Conservation (phyloP, 2,329 filamentous ascomycete species). For the Colletotrichum abscissum region DNA sequence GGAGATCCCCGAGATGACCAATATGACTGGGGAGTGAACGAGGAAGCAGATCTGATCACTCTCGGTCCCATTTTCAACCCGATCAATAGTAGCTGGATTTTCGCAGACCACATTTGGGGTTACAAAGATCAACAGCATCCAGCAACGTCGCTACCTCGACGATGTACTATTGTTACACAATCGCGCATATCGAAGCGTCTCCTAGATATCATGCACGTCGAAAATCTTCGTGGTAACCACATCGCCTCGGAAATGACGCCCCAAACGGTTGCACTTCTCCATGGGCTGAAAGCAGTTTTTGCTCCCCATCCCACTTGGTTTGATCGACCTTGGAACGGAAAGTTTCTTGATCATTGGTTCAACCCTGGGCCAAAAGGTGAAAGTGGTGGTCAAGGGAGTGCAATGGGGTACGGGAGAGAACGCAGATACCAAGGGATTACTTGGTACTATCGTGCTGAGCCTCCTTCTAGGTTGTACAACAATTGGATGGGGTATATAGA, state of each 20-base stretch:
- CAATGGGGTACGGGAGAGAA: conserved; percentile 70
- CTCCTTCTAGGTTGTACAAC: conserved; percentile 69
- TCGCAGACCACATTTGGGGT: conserved; percentile 74
- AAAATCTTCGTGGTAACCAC: conserved; percentile 79
- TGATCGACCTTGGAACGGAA: conserved; percentile 75
- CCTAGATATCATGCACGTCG: conserved; percentile 81
- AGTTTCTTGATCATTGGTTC: conserved; percentile 67
- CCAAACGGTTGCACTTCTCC: conserved; percentile 78
- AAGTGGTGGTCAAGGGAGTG: conserved; percentile 64
- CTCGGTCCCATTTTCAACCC: conserved; percentile 84
- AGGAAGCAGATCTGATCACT: conserved; percentile 79
- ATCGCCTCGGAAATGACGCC: conserved; percentile 86
- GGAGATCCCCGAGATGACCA: conserved; percentile 68
- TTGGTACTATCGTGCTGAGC: conserved; percentile 70
- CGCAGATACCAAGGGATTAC: conserved; percentile 67
- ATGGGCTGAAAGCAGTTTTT: conserved; percentile 83
- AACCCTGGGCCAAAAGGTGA: conserved; percentile 67
- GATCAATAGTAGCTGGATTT: conserved; percentile 77
- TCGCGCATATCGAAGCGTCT: conserved; percentile 78
- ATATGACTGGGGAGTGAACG: conserved; percentile 80
- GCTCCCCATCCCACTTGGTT: conserved; percentile 84
- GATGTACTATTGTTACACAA: conserved; percentile 81
- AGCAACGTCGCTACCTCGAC: conserved; percentile 70
- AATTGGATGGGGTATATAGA: conserved; percentile 73
- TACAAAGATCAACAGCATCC: conserved; percentile 64